Evolutionary conservation across 2,329 filamentous ascomycete species (phyloP).

Genomic region (Sclerotinia sclerotiorum): DNA sequence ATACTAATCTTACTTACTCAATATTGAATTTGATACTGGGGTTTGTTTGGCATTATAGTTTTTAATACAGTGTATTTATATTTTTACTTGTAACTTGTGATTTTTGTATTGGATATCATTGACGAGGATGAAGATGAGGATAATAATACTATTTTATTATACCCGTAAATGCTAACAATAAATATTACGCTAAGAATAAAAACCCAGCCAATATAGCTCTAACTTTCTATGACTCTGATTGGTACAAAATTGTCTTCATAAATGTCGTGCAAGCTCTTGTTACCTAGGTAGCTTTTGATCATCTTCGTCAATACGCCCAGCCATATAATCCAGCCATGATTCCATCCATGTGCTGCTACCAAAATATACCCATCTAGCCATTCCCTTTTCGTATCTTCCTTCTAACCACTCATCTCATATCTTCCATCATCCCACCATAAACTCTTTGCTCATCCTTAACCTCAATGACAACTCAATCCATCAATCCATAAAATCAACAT

Average conservation of each 20-base stretch:
- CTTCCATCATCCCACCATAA: neutral
- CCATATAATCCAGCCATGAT: neutral
- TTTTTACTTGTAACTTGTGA: no score
- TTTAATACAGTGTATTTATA: no score
- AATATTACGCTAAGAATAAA: neutral
- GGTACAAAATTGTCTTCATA: neutral
- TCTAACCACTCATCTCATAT: neutral
- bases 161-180: neutral
- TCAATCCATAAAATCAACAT: conserved; percentile 38
- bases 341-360: neutral
- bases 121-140: no score
- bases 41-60: no score
- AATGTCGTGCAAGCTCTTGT: neutral
- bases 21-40: no score
- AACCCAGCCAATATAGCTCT: neutral
- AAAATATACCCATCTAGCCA: neutral
- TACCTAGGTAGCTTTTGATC: neutral
- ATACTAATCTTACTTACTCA: no score
- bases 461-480: neutral
- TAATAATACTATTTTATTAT: no score
- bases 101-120: no score
- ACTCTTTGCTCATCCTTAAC: no score
- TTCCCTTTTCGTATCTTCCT: neutral
- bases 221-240: neutral
- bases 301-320: neutral